Percentiles rank a stretch among this genome's conserved stretches.
Conservation (phyloP, 768 basidiomycete species). For the Serendipita indica region DNA sequence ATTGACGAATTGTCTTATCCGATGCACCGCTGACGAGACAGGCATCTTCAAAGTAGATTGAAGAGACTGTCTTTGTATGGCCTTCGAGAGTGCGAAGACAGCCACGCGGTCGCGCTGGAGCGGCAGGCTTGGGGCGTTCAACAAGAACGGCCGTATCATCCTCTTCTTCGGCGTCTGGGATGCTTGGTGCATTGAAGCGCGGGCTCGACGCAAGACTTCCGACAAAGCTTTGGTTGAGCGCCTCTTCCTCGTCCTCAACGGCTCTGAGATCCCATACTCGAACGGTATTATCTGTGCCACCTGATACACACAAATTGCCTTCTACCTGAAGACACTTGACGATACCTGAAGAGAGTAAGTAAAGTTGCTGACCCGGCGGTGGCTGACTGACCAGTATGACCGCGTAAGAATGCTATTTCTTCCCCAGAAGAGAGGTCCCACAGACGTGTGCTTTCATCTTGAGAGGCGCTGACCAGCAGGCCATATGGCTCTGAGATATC, state of each 20-base stretch:
- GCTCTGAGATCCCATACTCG: slow-evolving; percentile 81
- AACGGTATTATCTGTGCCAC: slow-evolving; percentile 73
- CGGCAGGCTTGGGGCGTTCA: background rate
- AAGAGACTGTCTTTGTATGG: slow-evolving; percentile 83
- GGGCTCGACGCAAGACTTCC: slow-evolving; percentile 4
- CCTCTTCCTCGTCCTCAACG: slow-evolving; percentile 61
- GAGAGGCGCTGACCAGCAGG: slow-evolving; percentile 75
- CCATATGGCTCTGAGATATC: slow-evolving; percentile 98
- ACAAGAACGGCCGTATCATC: slow-evolving; percentile 11
- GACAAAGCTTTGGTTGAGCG: slow-evolving; percentile 6
- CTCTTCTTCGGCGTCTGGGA: slow-evolving; percentile 15
- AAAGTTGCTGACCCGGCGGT: background rate
- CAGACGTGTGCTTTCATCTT: slow-evolving; percentile 75
- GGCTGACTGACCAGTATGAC: slow-evolving; percentile 45
- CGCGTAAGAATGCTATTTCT: slow-evolving; percentile 70
- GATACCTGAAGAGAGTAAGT: slow-evolving; percentile 18
- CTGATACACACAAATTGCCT: slow-evolving; percentile 78
- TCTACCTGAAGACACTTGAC: slow-evolving; percentile 92
- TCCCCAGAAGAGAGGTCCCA: slow-evolving; percentile 90
- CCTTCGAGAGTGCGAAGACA: slow-evolving; percentile 73
- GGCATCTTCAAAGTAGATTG: slow-evolving; percentile 89
- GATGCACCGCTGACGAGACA: slow-evolving; percentile 94
- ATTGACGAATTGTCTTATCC: slow-evolving; percentile 95
- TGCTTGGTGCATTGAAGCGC: background rate
- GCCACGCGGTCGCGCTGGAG: background rate